These are phyloP conservation scores for Mycena albidolilacea DNA, from an alignment of 768 basidiomycete species.

Conservation along the genomic window DNA sequence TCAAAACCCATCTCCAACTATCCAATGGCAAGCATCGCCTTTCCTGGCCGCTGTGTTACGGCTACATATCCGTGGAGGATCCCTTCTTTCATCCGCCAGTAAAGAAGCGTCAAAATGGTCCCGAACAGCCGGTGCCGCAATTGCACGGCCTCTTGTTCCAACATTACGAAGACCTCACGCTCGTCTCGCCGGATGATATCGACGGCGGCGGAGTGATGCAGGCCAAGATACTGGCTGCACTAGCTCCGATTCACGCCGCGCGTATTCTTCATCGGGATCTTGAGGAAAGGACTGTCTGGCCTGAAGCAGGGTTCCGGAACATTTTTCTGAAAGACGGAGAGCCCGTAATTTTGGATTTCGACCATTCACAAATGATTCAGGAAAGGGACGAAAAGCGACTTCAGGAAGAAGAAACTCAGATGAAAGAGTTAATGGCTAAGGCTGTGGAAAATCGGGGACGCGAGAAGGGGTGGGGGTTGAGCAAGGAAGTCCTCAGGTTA, in stretches of 20 bases:
- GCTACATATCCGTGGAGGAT: background rate
- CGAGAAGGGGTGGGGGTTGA: constrained; percentile 24
- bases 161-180: too few species aligned
- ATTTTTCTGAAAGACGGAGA: constrained; percentile 13
- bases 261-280: too few species aligned
- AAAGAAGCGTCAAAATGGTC: too few species aligned
- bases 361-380: constrained; percentile 6
- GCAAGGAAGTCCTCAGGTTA: constrained; percentile 22
- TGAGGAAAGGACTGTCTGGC: too few species aligned
- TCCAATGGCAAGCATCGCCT: background rate
- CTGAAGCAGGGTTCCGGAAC: too few species aligned
- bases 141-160: too few species aligned
- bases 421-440: constrained; percentile 5
- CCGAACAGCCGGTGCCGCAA: too few species aligned
- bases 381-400: background rate
- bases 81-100: too few species aligned
- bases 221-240: too few species aligned
- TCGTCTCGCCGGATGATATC: too few species aligned
- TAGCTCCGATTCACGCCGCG: too few species aligned
- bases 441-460: constrained; percentile 17
- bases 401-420: constrained; percentile 11
- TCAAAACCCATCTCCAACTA: constrained; percentile 20
- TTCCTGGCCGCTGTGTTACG: constrained; percentile 31
- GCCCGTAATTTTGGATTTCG: constrained; percentile 31
- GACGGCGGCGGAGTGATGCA: too few species aligned